These are phyloP conservation scores for Hemileia vastatrix DNA, from an alignment of 1,284 basidiomycete genomes.

Conservation along the genomic window DNA sequence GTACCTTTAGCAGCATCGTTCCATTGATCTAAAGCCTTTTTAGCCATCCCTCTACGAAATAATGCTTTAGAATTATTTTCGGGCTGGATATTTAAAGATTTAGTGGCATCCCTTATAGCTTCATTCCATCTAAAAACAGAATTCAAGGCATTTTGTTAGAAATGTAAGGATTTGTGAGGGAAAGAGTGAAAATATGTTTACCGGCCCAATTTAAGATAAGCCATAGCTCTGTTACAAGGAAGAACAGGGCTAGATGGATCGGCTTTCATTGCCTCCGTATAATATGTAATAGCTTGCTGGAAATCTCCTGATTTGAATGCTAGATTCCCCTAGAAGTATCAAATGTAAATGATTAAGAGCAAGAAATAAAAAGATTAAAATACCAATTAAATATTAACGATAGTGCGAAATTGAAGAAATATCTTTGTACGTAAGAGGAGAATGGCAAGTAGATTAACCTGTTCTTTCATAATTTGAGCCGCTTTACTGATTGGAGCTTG, in stretches of 20 bases:
- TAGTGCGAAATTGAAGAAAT: too few relatives aligned
- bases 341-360: neutral
- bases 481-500: too few relatives aligned
- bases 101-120: conserved; percentile 3
- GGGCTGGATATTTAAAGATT: conserved; percentile 4
- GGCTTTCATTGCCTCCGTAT: conserved; percentile 8
- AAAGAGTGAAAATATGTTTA: neutral
- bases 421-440: too few relatives aligned
- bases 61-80: conserved; percentile 8
- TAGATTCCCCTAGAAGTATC: conserved; percentile 2
- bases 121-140: conserved; percentile 2
- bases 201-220: conserved; percentile 1
- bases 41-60: conserved; percentile 6
- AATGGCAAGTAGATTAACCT: too few relatives aligned
- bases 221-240: conserved; percentile 7
- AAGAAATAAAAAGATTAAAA: too few relatives aligned
- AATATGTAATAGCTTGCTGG: conserved; percentile 2
- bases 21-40: conserved; percentile 2
- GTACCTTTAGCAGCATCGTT: conserved; percentile 2
- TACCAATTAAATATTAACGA: too few relatives aligned
- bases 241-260: conserved; percentile 2
- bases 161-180: neutral
- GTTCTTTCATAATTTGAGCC: too few relatives aligned
- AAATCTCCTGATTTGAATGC: conserved; percentile 6
- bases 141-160: neutral